Base-by-base conservation (phyloP, 768 basidiomycete genomes). In the Grammothele lineata region DNA sequence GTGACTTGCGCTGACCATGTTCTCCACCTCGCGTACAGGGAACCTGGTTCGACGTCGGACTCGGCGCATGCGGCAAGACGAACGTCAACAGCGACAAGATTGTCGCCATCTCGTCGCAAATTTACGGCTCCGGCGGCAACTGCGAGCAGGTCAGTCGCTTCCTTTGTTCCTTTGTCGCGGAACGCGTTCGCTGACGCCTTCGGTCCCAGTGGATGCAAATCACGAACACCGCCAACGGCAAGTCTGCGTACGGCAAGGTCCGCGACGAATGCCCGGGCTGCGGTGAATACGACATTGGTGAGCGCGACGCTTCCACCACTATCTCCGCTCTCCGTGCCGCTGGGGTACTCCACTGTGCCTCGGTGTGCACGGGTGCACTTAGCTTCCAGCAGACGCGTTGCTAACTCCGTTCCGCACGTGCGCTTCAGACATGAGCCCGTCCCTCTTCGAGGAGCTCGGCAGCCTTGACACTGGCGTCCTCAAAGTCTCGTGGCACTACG, bases 391-490 rank as follows among this genome's bases (percentile, higher is more conserved):
- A 7, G 27, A 7, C 14, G 8, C 27, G 27, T 30, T 14, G 27
- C 27, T 30, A 30, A 12, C 26, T 40, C 21, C 15, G 27, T 30
- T 30, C 27, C 27, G 8, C 27, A 14, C 27, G 27, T n/a, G n/a
- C n/a, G n/a, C n/a, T n/a, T 11, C 60, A 88, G 85, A 88, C 61
- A 75, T 87, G 79, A 85, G 83, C 23, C 75, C 76, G 8, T 69
- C 70, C 6, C 59, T 84, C 26, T 88, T 88, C 65, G 3, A 76
- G 57, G 52, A 76, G 48, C 59, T 88, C 37, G 76, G 61, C 30
- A 45, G 48, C 17, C 74, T 83, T 37, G 60, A 53, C 48, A 59
- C 63, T 9, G 85, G 85, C 25, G 71, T 71, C 33, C 60, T 87
- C 27, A 46, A 57, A n/a, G 69, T 87, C 51, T 61, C 62, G 3